phyloP scores from a whole-genome alignment of 257 asterid species.

The Salvia splendens region DNA sequence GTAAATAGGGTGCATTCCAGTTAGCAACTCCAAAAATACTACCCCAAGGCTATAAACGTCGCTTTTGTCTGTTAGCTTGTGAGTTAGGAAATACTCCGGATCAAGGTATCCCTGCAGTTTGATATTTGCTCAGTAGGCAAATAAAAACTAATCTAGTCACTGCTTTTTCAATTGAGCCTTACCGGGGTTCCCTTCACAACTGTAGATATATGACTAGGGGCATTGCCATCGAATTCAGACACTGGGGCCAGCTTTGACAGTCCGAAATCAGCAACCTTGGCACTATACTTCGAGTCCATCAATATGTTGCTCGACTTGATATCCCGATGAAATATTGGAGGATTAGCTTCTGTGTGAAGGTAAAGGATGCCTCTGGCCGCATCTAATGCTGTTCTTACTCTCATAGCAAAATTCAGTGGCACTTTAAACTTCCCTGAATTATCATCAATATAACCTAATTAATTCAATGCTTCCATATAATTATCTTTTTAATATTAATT shows the following conservation, averaged over 20 bases:
- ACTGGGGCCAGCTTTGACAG: constrained; percentile 83
- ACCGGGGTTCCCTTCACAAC: constrained; percentile 96
- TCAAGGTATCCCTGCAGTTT: constrained; percentile 87
- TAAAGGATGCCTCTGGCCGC: constrained; percentile 90
- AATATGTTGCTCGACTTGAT: constrained; percentile 85
- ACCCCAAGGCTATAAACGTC: constrained; percentile 96
- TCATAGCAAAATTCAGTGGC: constrained; percentile 59
- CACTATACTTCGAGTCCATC: constrained; percentile 58
- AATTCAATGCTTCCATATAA: not conserved
- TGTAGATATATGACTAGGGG: constrained; percentile 78
- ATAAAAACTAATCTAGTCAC: not conserved
- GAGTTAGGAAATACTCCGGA: constrained; percentile 92
- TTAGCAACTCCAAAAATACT: constrained; percentile 77
- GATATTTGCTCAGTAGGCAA: too few species aligned
- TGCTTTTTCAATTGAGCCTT: constrained; percentile 29
- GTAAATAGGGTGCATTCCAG: constrained; percentile 84
- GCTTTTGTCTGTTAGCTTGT: constrained; percentile 84
- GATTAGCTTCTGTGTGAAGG: constrained; percentile 91
- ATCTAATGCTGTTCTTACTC: constrained; percentile 71
- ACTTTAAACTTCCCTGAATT: constrained; percentile 61
- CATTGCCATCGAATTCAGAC: constrained; percentile 71
- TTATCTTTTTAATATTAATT: not conserved
- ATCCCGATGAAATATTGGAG: constrained; percentile 95
- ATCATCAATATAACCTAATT: not conserved
- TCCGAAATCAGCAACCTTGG: constrained; percentile 96